Evolutionary conservation across 495 filamentous ascomycete species (phyloP), one percentile per base, ranked within the genome.

Genomic region (Endocarpon pusillum): DNA sequence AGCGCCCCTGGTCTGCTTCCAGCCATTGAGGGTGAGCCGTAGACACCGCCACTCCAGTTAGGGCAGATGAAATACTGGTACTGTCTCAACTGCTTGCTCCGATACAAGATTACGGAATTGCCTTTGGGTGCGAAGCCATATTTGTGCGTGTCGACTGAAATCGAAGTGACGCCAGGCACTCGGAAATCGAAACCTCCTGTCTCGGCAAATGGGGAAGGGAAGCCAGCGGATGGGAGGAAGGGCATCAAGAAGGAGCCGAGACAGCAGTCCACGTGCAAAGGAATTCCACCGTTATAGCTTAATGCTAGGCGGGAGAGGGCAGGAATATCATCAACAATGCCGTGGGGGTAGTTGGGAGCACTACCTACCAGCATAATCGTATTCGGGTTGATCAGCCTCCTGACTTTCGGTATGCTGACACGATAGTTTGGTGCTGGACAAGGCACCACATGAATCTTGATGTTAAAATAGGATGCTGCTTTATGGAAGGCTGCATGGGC

Each of bases 51-150:
- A 24, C 78, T 75, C 89, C 89, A 99, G 52, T 87, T 77, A 3
- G 91, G 77, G 22, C 79, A 84, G 53, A 99, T 72, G 54, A 93
- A 96, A 64, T 99, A 99, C 51, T 94, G 89, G 51, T 94, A 79
- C 22, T 67, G 64, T 39, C 89, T 75, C 31, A 92, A 71, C 27
- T 68, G 55, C 25, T 72, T 61, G 35, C 69, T 81, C 46, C 91
- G 82, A 63, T 96, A 96, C 35, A 99, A 70, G 12, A 94, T 57
- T 6, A 84, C 86, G 19, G 75, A 82, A 62, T 89, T 96, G 35
- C 89, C 89, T 57, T 96, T 96, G 16, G 89, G 89, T 0, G 89
- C 91, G 55, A 99, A 99, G 17, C 89, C 89, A 53, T 99, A 97
- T 54, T 97, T 97, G 61, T 97, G 89, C 19, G 89, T 99, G 51